phyloP scores from a whole-genome alignment of 345 rosid species.

The Leavenworthia alabamica region DNA sequence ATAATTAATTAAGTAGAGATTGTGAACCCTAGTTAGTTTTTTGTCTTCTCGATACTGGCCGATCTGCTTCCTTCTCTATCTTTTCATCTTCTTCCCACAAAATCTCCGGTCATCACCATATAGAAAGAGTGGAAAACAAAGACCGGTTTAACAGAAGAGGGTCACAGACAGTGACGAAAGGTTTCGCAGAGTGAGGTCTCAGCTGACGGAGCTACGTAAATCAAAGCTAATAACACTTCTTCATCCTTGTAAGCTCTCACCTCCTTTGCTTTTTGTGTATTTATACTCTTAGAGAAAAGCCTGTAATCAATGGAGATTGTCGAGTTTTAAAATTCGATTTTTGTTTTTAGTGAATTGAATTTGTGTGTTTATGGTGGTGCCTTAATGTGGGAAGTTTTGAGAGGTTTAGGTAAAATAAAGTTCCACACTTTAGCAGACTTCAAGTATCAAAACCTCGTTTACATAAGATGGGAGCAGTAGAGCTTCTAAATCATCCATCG shows the following conservation, averaged over 20 bases:
- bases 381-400: not conserved
- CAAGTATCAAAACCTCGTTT: not conserved
- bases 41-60: not conserved
- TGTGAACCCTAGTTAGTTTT: not conserved
- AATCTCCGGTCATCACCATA: too few relatives aligned
- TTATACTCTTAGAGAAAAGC: not conserved
- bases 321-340: not conserved
- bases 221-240: not conserved
- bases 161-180: not conserved
- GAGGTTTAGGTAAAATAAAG: constrained; percentile 2
- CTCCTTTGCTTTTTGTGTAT: not conserved
- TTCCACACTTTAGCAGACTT: not conserved
- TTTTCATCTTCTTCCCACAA: not conserved
- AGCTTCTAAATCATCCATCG: constrained; percentile 8
- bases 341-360: not conserved
- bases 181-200: not conserved
- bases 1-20: not conserved
- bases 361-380: not conserved
- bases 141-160: too few relatives aligned
- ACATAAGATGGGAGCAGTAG: constrained; percentile 18
- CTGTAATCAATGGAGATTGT: not conserved
- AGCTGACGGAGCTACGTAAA: not conserved
- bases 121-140: not conserved
- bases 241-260: not conserved
- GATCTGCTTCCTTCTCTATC: not conserved